These are phyloP conservation scores for Xanthoconium stramineum DNA, from an alignment of 768 basidiomycete genomes.

Conservation along the genomic window DNA sequence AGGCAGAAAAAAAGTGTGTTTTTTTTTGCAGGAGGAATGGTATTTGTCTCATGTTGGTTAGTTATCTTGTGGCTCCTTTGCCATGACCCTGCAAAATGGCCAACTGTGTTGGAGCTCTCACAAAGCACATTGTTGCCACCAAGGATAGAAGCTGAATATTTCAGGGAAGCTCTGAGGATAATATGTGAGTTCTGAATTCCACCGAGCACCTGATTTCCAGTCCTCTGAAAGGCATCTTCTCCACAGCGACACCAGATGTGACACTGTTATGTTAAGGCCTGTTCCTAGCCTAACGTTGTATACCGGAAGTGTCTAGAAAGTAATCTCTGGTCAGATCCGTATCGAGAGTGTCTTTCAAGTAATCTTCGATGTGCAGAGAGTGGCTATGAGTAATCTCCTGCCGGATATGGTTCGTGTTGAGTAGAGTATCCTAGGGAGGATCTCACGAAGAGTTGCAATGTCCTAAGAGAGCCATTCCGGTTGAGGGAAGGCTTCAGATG, in stretches of 20 bases:
- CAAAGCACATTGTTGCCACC: slow-evolving; percentile 75
- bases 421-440: too few species aligned
- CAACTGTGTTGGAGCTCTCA: slow-evolving; percentile 78
- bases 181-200: slow-evolving; percentile 63
- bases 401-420: too few species aligned
- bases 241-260: slow-evolving; percentile 64
- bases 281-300: too few species aligned
- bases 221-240: background rate
- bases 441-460: too few species aligned
- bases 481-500: too few species aligned
- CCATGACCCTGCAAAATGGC: slow-evolving; percentile 76
- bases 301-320: too few species aligned
- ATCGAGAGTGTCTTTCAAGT: too few species aligned
- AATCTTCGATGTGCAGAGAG: too few species aligned
- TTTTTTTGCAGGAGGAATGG: background rate
- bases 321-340: too few species aligned
- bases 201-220: background rate
- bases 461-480: too few species aligned
- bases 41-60: slow-evolving; percentile 26
- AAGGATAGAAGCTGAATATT: slow-evolving; percentile 79
- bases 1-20: slow-evolving; percentile 69
- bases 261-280: too few species aligned
- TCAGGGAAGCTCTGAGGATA: slow-evolving; percentile 71
- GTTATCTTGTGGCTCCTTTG: slow-evolving; percentile 80
- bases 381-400: too few species aligned